phyloP scores from a whole-genome alignment of 768 basidiomycete genomes.

The Phaffia tasmanica region DNA sequence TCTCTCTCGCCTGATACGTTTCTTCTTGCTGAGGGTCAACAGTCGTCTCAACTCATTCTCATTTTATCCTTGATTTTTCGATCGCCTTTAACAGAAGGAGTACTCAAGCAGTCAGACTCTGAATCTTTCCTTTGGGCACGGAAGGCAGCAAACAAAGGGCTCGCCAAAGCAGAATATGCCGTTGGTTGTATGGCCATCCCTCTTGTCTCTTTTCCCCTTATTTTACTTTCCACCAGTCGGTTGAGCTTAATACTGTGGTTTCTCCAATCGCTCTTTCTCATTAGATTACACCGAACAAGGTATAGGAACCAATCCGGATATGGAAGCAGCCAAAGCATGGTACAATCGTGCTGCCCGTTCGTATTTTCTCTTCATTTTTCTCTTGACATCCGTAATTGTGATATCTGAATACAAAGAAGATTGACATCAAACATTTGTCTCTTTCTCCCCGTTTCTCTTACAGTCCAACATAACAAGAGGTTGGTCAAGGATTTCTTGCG shows the following conservation, averaged over 20 bases:
- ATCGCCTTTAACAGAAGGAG: conserved; percentile 50
- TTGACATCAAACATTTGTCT: too few relatives aligned
- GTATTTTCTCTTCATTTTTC: conserved; percentile 32
- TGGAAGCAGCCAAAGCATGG: conserved; percentile 94
- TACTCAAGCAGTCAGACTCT: conserved; percentile 92
- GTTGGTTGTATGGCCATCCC: conserved; percentile 51
- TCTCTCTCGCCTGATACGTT: background rate
- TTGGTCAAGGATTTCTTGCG: conserved; percentile 5
- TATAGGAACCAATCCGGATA: conserved; percentile 90
- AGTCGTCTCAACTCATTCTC: background rate
- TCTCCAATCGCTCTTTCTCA: background rate
- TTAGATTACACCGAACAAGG: conserved; percentile 90
- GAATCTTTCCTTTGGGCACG: conserved; percentile 99
- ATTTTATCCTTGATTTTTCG: background rate
- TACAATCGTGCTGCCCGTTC: conserved; percentile 97
- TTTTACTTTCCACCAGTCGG: background rate
- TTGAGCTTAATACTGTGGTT: background rate
- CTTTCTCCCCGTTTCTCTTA: too few relatives aligned
- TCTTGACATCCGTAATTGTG: too few relatives aligned
- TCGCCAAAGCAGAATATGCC: conserved; percentile 95
- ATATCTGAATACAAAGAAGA: background rate
- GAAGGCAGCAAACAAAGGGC: conserved; percentile 87
- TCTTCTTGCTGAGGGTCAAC: too few relatives aligned
- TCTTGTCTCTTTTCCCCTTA: background rate
- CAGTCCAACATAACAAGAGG: too few relatives aligned